Conservation (phyloP, 495 filamentous ascomycete genomes). For the Penicillium bovifimosum region DNA sequence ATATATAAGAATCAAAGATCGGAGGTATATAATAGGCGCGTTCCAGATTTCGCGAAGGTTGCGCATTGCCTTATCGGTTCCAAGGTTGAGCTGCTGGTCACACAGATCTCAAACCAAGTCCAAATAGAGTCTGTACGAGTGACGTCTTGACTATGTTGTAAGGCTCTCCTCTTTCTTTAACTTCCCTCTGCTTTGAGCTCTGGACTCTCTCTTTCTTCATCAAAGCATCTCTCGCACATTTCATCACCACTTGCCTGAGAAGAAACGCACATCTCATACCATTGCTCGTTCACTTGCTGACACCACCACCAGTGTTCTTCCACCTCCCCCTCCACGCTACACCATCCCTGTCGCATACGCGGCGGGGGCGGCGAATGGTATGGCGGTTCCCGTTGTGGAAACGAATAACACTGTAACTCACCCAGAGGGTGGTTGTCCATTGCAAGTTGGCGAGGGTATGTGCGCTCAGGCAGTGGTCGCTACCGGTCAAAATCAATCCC, state of each 20-base stretch:
- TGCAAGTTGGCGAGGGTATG: constrained; percentile 88
- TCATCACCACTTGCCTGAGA: no score
- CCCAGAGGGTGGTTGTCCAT: constrained; percentile 62
- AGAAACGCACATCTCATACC: not conserved
- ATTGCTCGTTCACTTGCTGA: constrained; percentile 12
- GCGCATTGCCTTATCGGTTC: not conserved
- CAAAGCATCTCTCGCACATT: not conserved
- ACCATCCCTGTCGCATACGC: constrained; percentile 61
- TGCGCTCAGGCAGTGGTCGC: not conserved
- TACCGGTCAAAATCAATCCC: constrained; percentile 4
- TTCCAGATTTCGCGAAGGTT: not conserved
- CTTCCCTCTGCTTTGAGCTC: not conserved
- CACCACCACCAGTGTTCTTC: constrained; percentile 57
- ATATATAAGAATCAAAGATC: not conserved
- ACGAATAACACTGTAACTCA: constrained; percentile 83
- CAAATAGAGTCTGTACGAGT: constrained; percentile 8
- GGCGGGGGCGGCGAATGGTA: constrained; percentile 56
- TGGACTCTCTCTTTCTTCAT: not conserved
- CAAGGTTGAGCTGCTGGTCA: constrained; percentile 5
- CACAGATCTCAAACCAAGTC: constrained; percentile 7
- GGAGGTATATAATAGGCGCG: not conserved
- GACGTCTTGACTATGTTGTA: constrained; percentile 34
- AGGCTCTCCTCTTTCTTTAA: constrained; percentile 12
- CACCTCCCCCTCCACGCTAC: constrained; percentile 81
- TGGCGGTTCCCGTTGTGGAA: constrained; percentile 70